phyloP scores from a whole-genome alignment of 805 yeast genomes.

The Lachancea waltii region DNA sequence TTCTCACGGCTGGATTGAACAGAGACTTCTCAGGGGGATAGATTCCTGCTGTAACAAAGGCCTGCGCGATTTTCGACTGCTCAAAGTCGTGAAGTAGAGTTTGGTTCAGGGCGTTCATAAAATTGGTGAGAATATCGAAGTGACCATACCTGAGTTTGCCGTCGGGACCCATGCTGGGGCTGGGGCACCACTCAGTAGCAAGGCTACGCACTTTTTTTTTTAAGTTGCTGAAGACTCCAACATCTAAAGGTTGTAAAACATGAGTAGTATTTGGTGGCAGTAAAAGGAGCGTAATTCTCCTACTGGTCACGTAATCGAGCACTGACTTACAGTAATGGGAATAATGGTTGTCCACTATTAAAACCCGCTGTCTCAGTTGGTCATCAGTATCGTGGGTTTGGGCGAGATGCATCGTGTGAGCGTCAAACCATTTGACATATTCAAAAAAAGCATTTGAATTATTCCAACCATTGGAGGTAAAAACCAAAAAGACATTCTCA shows the following conservation, averaged over 20 bases:
- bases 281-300: slow-evolving; percentile 3
- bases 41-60: slow-evolving; percentile 6
- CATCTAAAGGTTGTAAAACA: slow-evolving; percentile 9
- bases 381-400: neutral
- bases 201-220: slow-evolving; percentile 8
- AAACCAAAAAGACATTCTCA: slow-evolving; percentile 1
- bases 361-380: slow-evolving; percentile 2
- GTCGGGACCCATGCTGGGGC: slow-evolving; percentile 3
- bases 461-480: slow-evolving; percentile 8
- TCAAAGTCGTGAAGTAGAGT: slow-evolving; percentile 2
- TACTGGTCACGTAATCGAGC: slow-evolving; percentile 5
- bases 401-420: slow-evolving; percentile 3
- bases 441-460: slow-evolving; percentile 8
- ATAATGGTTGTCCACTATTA: slow-evolving; percentile 8
- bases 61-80: slow-evolving; percentile 1
- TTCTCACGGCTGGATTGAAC: slow-evolving; percentile 9
- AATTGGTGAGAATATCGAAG: slow-evolving; percentile 9
- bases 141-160: slow-evolving; percentile 8
- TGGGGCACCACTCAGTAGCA: slow-evolving; percentile 10
- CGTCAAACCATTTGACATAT: slow-evolving; percentile 9
- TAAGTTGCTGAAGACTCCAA: slow-evolving; percentile 8
- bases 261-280: slow-evolving; percentile 10
- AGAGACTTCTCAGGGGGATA: slow-evolving; percentile 7
- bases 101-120: slow-evolving; percentile 8
- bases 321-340: slow-evolving; percentile 7